Base-by-base conservation (phyloP, 768 basidiomycete genomes). In the Hemileccinum rubropunctum region DNA sequence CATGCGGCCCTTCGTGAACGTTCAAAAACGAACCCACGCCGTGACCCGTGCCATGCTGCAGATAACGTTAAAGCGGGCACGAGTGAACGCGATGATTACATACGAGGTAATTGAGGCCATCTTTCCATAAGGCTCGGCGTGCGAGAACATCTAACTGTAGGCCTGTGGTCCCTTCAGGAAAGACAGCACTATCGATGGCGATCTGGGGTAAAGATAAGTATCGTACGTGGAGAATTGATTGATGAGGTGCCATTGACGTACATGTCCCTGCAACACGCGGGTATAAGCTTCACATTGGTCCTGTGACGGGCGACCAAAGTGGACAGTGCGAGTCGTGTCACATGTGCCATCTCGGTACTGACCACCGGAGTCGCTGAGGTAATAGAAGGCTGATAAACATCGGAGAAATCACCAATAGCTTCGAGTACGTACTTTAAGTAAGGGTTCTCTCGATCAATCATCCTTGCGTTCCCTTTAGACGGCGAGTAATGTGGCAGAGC, bases 401-500 rank as follows among this genome's bases (percentile, higher is more conserved):
- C 51, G 41, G 51, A 52, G 42, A 53, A 57, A 54, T 52, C 30
- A 51, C 42, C 37, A 42, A 20, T 21, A 48, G 13, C 14, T 32
- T 45, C 36, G 18, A 46, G 45, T 27, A 71, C 84, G 69, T 61
- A 92, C 91, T 91, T 95, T 50, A 99, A 78, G 67, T 95, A 99
- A 5, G 94, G 91, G 2, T 82, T 79, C 12, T 86, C 79, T 32
- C 81, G 76, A 57, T 87, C 84, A 58, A 99, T 89, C 70, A 88
- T 75, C 38, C 72, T 68, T n/a, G 88, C 87, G 15, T 74, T 76
- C 17, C 73, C 68, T 62, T 86, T 83, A 51, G 79, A 78, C 0
- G 97, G 93, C 0, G 80, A 76, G 67, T 99, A 98, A 70, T 99
- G 97, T 4, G 97, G 94, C 20, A 98, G 71, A 15, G 95, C 97